These are phyloP conservation scores for Metschnikowia amazonensis DNA, from an alignment of 805 yeast species.

Conservation along the genomic window DNA sequence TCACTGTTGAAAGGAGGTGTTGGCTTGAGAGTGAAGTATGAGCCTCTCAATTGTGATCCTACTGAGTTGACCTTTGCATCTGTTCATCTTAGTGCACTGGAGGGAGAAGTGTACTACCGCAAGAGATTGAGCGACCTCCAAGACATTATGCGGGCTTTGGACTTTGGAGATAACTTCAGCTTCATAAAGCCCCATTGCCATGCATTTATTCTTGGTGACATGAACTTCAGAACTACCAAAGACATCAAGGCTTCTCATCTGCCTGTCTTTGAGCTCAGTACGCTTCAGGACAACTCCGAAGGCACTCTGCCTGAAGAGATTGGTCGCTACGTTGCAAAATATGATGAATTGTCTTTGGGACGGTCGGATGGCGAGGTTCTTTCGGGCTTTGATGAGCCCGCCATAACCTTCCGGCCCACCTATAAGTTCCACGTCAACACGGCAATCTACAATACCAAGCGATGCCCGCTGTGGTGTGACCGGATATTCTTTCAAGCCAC, in stretches of 20 bases:
- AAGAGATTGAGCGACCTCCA: conserved; percentile 53
- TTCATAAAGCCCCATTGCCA: conserved; percentile 52
- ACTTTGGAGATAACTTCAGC: conserved; percentile 55
- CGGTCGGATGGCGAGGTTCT: conserved; percentile 45
- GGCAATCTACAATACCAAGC: conserved; percentile 49
- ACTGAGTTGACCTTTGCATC: conserved; percentile 57
- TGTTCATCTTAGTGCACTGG: conserved; percentile 77
- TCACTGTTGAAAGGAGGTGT: conserved; percentile 76
- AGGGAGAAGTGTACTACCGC: conserved; percentile 48
- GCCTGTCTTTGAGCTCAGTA: conserved; percentile 20
- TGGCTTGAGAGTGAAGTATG: conserved; percentile 49
- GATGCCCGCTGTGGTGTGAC: conserved; percentile 91
- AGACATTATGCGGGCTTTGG: conserved; percentile 49
- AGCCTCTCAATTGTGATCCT: conserved; percentile 12
- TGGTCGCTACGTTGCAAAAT: conserved; percentile 23
- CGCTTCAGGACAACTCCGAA: conserved; percentile 23
- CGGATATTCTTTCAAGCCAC: conserved; percentile 61
- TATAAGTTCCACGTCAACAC: conserved; percentile 61
- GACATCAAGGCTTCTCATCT: conserved; percentile 11
- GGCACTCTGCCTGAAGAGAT: conserved; percentile 7
- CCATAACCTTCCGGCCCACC: conserved; percentile 71
- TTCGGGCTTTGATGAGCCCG: conserved; percentile 62
- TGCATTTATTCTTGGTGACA: conserved; percentile 76
- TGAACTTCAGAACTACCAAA: conserved; percentile 65
- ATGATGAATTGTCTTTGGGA: conserved; percentile 51